phyloP scores from a whole-genome alignment of 345 rosid genomes.

The Melastoma malabathricum region DNA sequence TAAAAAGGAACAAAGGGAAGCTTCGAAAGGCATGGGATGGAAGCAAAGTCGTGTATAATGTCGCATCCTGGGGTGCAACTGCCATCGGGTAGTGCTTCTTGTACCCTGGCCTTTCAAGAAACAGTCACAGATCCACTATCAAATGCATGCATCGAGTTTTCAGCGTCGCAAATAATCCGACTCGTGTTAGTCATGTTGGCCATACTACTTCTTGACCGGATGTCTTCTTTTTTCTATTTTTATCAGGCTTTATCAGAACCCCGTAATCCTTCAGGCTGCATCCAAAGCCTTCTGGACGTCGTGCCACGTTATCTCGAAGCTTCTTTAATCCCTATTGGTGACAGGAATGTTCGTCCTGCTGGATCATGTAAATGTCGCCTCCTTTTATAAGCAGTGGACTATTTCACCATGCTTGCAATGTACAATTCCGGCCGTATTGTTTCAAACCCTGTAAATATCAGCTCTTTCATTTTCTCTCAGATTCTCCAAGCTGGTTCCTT shows the following conservation, averaged over 20 bases:
- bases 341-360: no score
- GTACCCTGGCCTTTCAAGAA: neutral
- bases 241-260: constrained; percentile 87
- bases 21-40: constrained; percentile 98
- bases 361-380: no score
- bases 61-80: constrained; percentile 98
- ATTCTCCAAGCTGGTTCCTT: neutral
- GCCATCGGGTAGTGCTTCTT: constrained; percentile 54
- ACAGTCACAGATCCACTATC: neutral
- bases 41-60: constrained; percentile 81
- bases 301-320: constrained; percentile 69
- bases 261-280: constrained; percentile 54
- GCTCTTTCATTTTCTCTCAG: neutral
- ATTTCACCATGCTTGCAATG: no score
- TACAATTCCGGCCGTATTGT: neutral
- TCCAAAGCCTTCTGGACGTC: constrained; percentile 87
- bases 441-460: constrained; percentile 2
- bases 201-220: no score
- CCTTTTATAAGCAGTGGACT: no score
- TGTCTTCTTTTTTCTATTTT: neutral
- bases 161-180: no score
- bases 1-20: constrained; percentile 69
- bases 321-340: constrained; percentile 24
- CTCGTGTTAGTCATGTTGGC: no score
- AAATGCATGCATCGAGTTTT: no score